phyloP scores from a whole-genome alignment of 2,329 filamentous ascomycete species.

The Fusarium xyrophilum region DNA sequence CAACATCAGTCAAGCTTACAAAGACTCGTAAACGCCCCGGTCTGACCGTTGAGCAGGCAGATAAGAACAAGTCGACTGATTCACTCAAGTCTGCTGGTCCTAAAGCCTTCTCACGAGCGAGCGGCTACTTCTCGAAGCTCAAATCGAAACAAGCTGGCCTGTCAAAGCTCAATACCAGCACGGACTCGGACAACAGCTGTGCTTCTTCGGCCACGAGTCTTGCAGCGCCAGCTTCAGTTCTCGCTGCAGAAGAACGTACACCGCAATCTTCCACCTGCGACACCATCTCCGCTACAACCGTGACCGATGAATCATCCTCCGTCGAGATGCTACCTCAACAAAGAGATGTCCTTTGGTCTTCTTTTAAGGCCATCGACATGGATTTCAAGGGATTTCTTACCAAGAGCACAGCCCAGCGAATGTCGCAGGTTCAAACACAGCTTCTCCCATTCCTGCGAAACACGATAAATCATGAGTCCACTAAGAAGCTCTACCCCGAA shows the following conservation, averaged over 20 bases:
- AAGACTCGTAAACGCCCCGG: slow-evolving; percentile 43
- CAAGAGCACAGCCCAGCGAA: slow-evolving; percentile 76
- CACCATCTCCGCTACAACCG: slow-evolving; percentile 47
- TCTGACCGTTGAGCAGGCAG: slow-evolving; percentile 39
- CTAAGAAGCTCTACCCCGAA: slow-evolving; percentile 70
- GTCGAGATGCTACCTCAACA: slow-evolving; percentile 52
- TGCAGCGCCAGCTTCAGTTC: slow-evolving; percentile 51
- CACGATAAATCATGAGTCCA: slow-evolving; percentile 72
- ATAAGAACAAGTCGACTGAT: slow-evolving; percentile 43
- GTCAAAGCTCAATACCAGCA: slow-evolving; percentile 48
- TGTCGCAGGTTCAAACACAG: slow-evolving; percentile 73
- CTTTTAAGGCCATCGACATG: slow-evolving; percentile 62
- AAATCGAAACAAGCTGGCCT: slow-evolving; percentile 53
- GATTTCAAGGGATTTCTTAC: slow-evolving; percentile 66
- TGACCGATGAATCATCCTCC: slow-evolving; percentile 55
- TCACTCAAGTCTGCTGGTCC: slow-evolving; percentile 48
- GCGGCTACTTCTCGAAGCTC: slow-evolving; percentile 59
- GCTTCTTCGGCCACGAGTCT: slow-evolving; percentile 57
- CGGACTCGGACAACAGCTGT: slow-evolving; percentile 53
- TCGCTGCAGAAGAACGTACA: slow-evolving; percentile 45
- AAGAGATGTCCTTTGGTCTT: slow-evolving; percentile 62
- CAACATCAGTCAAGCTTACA: slow-evolving; percentile 36
- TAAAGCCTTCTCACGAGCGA: slow-evolving; percentile 53
- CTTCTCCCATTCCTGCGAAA: slow-evolving; percentile 80
- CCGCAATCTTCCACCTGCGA: slow-evolving; percentile 51